A percentile compares a stretch with the other conserved stretches of the same genome.
These are phyloP conservation scores for Poa annua DNA, from an alignment of 176 grass and related monocot genomes.

Conservation along the genomic window DNA sequence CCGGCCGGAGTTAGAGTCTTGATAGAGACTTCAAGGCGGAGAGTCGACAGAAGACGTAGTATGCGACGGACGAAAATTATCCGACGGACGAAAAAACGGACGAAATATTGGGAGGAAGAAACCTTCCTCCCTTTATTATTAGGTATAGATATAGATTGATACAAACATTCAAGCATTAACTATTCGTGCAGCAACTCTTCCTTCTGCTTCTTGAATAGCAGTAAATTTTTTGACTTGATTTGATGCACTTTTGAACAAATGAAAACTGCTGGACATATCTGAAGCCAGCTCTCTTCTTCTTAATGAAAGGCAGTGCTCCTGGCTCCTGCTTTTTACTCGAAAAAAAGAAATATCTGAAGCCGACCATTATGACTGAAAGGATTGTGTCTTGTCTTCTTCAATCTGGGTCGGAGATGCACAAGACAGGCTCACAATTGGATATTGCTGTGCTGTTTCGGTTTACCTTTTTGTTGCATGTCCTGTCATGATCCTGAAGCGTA, in stretches of 20 bases:
- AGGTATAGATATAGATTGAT: too few relatives aligned
- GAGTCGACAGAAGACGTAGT: too few relatives aligned
- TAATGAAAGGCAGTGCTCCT: too few relatives aligned
- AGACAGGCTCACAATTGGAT: constrained; percentile 30
- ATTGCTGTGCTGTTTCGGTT: constrained; percentile 13
- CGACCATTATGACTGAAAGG: constrained; percentile 20
- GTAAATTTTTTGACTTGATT: constrained; percentile 19
- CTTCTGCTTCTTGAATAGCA: not conserved
- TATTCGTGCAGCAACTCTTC: not conserved
- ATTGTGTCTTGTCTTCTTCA: not conserved
- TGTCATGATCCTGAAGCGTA: constrained; percentile 8
- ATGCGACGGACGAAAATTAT: too few relatives aligned
- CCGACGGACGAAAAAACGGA: too few relatives aligned
- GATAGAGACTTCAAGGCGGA: too few relatives aligned
- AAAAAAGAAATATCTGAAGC: constrained; percentile 20
- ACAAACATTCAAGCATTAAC: constrained; percentile 16
- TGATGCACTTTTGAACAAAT: constrained; percentile 19
- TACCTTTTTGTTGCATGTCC: constrained; percentile 23
- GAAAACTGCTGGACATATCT: constrained; percentile 9
- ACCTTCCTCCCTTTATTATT: too few relatives aligned
- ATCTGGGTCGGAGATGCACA: not conserved
- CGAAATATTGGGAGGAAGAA: too few relatives aligned
- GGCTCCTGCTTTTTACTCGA: too few relatives aligned
- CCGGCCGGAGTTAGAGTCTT: too few relatives aligned
- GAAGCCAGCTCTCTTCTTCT: not conserved